Evolutionary conservation across 176 grass and related monocot species (phyloP).

Genomic region (Secale cereale): DNA sequence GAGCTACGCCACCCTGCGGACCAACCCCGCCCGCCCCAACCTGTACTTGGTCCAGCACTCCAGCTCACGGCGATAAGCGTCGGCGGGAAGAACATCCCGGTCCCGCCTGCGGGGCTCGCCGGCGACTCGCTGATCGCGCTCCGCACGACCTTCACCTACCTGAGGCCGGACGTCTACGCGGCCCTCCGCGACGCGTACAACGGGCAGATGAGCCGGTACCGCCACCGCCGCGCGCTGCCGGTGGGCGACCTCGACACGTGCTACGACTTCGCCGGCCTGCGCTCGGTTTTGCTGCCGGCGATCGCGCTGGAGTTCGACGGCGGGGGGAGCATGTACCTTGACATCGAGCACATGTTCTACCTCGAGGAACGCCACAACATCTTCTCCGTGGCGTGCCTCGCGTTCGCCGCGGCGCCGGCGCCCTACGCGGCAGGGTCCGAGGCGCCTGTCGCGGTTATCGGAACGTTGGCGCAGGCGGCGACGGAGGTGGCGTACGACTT

Average conservation of each 20-base stretch:
- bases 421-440: neutral
- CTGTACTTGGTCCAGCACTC: neutral
- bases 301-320: constrained; percentile 12
- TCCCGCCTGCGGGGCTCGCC: neutral
- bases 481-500: constrained; percentile 25
- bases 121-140: neutral
- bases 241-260: constrained; percentile 21
- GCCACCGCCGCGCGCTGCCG: neutral
- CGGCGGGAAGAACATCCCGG: neutral
- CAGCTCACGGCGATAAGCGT: neutral
- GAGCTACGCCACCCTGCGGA: neutral
- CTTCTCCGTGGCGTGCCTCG: constrained; percentile 29
- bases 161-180: neutral
- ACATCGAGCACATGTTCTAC: neutral
- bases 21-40: neutral
- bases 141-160: neutral
- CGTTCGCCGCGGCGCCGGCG: neutral
- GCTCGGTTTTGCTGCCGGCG: neutral
- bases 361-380: neutral
- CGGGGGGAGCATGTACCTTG: neutral
- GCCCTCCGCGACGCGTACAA: neutral
- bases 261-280: constrained; percentile 26
- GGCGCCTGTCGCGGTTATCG: neutral
- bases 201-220: neutral
- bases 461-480: neutral